phyloP scores from a whole-genome alignment of 129 eudicot genomes.

The Sambucus nigra region DNA sequence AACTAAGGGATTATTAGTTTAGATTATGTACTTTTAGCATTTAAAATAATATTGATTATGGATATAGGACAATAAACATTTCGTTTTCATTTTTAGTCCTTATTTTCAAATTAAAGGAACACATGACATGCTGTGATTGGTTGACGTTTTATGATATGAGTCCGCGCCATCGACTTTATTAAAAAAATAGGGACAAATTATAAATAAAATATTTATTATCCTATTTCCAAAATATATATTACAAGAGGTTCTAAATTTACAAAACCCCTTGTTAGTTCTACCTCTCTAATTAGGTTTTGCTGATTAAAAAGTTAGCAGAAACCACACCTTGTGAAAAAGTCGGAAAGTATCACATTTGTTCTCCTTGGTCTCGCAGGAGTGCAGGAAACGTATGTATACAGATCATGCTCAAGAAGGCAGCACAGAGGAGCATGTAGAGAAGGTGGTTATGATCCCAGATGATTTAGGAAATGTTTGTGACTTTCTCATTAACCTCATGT shows the following conservation, averaged over 20 bases:
- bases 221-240: too few relatives aligned
- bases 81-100: too few relatives aligned
- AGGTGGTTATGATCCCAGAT: constrained; percentile 18
- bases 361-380: constrained; percentile 34
- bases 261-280: too few relatives aligned
- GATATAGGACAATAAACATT: too few relatives aligned
- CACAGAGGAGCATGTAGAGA: constrained; percentile 21
- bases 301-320: background rate
- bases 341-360: background rate
- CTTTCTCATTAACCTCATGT: constrained; percentile 42
- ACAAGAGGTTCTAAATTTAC: too few relatives aligned
- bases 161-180: too few relatives aligned
- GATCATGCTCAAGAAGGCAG: constrained; percentile 31
- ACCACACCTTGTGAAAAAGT: background rate
- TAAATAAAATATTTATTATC: background rate
- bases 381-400: constrained; percentile 45
- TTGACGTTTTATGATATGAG: too few relatives aligned
- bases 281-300: background rate
- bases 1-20: too few relatives aligned
- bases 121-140: too few relatives aligned
- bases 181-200: background rate
- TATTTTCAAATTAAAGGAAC: too few relatives aligned
- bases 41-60: too few relatives aligned
- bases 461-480: constrained; percentile 41
- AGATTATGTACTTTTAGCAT: too few relatives aligned